Percentiles rank a stretch among this genome's conserved stretches.
These are phyloP conservation scores for Pseudocercospora cruenta DNA, from an alignment of 2,329 filamentous ascomycete genomes.

Conservation along the genomic window DNA sequence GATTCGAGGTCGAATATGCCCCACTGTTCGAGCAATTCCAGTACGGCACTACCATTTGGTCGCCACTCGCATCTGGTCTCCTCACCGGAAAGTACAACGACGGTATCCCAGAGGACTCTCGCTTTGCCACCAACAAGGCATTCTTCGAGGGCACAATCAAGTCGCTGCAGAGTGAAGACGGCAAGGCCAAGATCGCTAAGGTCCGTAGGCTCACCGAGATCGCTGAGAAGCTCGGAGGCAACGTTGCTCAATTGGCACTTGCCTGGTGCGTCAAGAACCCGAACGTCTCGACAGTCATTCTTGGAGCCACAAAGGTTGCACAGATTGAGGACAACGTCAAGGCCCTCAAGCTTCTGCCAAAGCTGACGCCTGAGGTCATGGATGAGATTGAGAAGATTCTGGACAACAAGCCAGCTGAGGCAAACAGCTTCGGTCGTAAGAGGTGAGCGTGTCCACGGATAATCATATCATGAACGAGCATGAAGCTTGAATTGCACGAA, in stretches of 20 bases:
- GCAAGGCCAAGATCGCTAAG: constrained; percentile 60
- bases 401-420: constrained; percentile 44
- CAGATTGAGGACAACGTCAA: constrained; percentile 56
- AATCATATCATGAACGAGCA: not conserved
- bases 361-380: constrained; percentile 45
- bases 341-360: constrained; percentile 47
- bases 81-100: constrained; percentile 68
- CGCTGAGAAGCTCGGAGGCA: constrained; percentile 54
- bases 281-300: constrained; percentile 60
- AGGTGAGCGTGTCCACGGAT: constrained; percentile 33
- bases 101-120: constrained; percentile 63
- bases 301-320: constrained; percentile 54
- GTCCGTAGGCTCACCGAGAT: constrained; percentile 59
- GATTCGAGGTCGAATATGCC: constrained; percentile 65
- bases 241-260: constrained; percentile 57
- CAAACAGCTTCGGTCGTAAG: constrained; percentile 40
- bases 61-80: constrained; percentile 59
- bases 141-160: constrained; percentile 62
- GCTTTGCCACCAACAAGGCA: constrained; percentile 61
- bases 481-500: not conserved
- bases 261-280: constrained; percentile 63
- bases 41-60: constrained; percentile 62
- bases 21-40: constrained; percentile 61
- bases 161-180: constrained; percentile 53
- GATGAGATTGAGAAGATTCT: constrained; percentile 50